Evolutionary conservation across 2,329 filamentous ascomycete species (phyloP), one percentile per base, ranked within the genome.

Genomic region (Aspergillus carbonarius): DNA sequence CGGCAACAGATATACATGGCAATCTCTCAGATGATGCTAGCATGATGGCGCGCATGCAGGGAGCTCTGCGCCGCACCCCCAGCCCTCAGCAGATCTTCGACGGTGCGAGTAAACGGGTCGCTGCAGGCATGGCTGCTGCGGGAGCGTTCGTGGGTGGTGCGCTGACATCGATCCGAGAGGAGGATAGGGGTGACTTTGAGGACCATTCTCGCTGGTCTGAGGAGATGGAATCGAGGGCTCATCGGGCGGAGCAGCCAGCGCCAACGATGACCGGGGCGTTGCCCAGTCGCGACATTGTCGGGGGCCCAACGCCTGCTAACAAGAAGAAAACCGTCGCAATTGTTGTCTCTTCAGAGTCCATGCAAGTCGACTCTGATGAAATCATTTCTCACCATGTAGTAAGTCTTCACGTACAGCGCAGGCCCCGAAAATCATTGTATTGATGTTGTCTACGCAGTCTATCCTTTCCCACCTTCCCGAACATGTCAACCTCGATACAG

Each of bases 191-290:
- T 61, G 89, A 89, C 53, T 95, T 89, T 73, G 88, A 87, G 63
- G 93, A 97, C 74, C 91, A 95, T 76, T 90, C 91, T 72, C 87
- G 91, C 54, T 97, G 93, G 93, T 92, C 89, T 13, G 92, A 97
- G 74, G 93, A 97, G 77, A 91, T 89, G 20, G 88, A 91, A 67
- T 83, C 89, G 50, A 86, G 89, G 66, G 77, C 76, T 57, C 76
- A 68, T 39, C 70, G 69, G 59, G 68, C 61, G 61, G 68, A 63
- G 61, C 74, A 68, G 64, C 68, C 64, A 59, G 59, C 56, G n/a
- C 66, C 70, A 3, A 57, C 63, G n/a, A 69, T 73, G 68, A 68
- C 69, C 40, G 70, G 69, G 23, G 66, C 68, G 12, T 71, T 59
- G 58, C 73, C 57, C 44, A 74, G 35, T 65, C 78, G 37, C 67